Conservation (phyloP, 108 stramenopile genomes). For the Conticribra guillardii region DNA sequence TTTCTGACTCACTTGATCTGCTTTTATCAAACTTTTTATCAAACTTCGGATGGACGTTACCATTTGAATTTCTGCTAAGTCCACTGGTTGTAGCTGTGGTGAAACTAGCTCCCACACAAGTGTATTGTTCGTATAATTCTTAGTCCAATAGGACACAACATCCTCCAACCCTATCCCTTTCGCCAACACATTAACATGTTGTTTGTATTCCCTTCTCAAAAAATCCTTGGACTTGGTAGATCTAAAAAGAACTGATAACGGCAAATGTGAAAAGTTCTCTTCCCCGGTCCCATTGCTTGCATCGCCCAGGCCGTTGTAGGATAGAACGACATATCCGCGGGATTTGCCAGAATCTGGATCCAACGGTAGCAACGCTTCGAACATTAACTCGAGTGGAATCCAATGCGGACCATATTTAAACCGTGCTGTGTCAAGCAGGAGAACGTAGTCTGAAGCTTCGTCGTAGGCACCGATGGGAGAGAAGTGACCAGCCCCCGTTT, state of each 20-base stretch:
- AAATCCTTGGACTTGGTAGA: slow-evolving; percentile 59
- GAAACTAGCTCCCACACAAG: slow-evolving; percentile 69
- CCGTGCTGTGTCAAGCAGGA: slow-evolving; percentile 86
- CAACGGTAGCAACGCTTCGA: slow-evolving; percentile 65
- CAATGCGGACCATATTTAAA: slow-evolving; percentile 90
- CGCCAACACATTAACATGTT: slow-evolving; percentile 41
- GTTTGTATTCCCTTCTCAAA: slow-evolving; percentile 57
- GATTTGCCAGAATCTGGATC: slow-evolving; percentile 76
- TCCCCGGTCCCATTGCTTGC: neutral
- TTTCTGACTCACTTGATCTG: neutral
- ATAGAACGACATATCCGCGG: slow-evolving; percentile 82
- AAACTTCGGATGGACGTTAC: slow-evolving; percentile 32
- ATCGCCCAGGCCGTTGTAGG: slow-evolving; percentile 31
- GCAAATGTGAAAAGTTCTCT: slow-evolving; percentile 27
- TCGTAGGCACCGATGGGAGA: slow-evolving; percentile 86
- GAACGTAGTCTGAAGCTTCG: slow-evolving; percentile 57
- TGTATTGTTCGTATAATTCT: slow-evolving; percentile 22
- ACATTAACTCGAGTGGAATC: slow-evolving; percentile 60
- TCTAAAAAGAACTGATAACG: slow-evolving; percentile 68
- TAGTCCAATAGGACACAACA: slow-evolving; percentile 66
- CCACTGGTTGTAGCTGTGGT: slow-evolving; percentile 58
- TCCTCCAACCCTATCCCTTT: slow-evolving; percentile 28
- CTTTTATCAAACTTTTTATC: slow-evolving; percentile 14
- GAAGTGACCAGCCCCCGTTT: slow-evolving; percentile 91
- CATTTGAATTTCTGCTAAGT: slow-evolving; percentile 31